Evolutionary conservation across 306 rosid species (phyloP).

Genomic region (Prunus armeniaca): DNA sequence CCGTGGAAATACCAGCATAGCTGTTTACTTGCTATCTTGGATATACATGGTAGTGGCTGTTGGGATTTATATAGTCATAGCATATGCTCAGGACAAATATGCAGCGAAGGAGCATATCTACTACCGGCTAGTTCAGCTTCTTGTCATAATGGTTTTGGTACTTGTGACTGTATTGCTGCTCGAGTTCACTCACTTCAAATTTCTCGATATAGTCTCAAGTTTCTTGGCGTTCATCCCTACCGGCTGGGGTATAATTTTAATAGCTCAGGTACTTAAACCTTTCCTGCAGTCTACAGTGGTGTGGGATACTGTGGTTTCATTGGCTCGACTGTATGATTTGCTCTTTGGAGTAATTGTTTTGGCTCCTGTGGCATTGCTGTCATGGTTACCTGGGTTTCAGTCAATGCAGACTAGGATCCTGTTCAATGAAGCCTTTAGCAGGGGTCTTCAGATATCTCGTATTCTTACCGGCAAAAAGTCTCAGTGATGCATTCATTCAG

Average conservation of each 20-base stretch:
- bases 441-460: conserved; percentile 96
- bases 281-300: conserved; percentile 73
- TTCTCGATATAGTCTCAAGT: conserved; percentile 64
- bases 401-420: conserved; percentile 95
- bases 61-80: conserved; percentile 57
- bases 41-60: conserved; percentile 63
- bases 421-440: conserved; percentile 91
- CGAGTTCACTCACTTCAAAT: conserved; percentile 45
- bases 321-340: conserved; percentile 85
- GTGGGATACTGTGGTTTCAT: conserved; percentile 82
- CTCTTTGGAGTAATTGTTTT: conserved; percentile 74
- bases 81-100: conserved; percentile 76
- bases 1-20: conserved; percentile 39
- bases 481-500: conserved; percentile 29
- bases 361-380: conserved; percentile 81
- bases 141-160: conserved; percentile 52
- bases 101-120: conserved; percentile 64
- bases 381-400: conserved; percentile 97
- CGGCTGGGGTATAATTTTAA: conserved; percentile 90
- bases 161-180: conserved; percentile 59
- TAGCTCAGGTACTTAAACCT: conserved; percentile 89
- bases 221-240: conserved; percentile 84
- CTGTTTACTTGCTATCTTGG: conserved; percentile 90
- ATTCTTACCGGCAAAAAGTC: conserved; percentile 77
- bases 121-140: conserved; percentile 82